phyloP scores from a whole-genome alignment of 2,329 filamentous ascomycete species.

The Orbilia javanica region DNA sequence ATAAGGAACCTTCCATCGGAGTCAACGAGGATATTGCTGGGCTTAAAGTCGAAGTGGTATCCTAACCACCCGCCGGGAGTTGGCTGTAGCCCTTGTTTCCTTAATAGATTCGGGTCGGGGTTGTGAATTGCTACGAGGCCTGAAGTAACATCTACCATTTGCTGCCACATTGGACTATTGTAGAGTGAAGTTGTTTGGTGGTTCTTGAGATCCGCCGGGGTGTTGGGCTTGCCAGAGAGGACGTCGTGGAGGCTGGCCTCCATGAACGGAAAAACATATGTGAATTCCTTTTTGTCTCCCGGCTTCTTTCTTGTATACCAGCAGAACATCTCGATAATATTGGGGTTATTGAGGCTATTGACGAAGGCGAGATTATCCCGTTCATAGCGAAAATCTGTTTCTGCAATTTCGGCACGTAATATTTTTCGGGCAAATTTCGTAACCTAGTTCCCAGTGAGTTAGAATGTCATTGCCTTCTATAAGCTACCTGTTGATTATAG shows the following conservation, averaged over 20 bases:
- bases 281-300: conserved; percentile 46
- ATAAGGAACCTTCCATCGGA: conserved; percentile 83
- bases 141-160: conserved; percentile 44
- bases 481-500: neutral
- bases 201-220: conserved; percentile 22
- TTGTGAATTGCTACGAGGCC: conserved; percentile 49
- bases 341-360: conserved; percentile 36
- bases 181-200: conserved; percentile 34
- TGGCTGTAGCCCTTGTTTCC: conserved; percentile 31
- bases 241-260: conserved; percentile 45
- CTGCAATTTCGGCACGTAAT: conserved; percentile 39
- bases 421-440: conserved; percentile 42
- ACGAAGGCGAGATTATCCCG: conserved; percentile 44
- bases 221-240: conserved; percentile 19
- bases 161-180: conserved; percentile 41
- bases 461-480: neutral
- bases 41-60: conserved; percentile 95
- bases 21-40: conserved; percentile 93
- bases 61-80: conserved; percentile 43
- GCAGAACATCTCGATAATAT: conserved; percentile 49
- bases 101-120: conserved; percentile 34
- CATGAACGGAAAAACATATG: conserved; percentile 46
- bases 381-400: conserved; percentile 43
- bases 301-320: conserved; percentile 39
- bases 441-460: conserved; percentile 16